Evolutionary conservation across 2,329 filamentous ascomycete species (phyloP).

Genomic region (Trichoderma brevicompactum): DNA sequence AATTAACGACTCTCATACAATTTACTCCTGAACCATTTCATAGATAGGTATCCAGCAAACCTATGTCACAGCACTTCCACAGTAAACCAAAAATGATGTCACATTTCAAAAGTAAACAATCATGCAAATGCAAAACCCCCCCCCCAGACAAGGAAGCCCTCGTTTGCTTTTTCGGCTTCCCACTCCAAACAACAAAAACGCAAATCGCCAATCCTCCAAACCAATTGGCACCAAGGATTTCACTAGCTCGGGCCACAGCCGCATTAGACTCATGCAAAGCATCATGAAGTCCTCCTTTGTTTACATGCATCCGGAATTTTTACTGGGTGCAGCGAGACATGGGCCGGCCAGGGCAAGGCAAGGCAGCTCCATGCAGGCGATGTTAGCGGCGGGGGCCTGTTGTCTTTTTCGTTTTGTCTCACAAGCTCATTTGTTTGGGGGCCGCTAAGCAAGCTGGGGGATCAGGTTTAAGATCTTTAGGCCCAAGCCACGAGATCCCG

Average conservation of each 20-base stretch:
- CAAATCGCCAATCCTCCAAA: not conserved
- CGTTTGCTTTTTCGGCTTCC: not conserved
- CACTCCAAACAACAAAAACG: not conserved
- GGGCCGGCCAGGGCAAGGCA: not conserved
- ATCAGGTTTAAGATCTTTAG: slow-evolving; percentile 4
- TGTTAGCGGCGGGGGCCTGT: not conserved
- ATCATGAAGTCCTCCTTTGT: slow-evolving; percentile 9
- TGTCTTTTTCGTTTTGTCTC: not conserved
- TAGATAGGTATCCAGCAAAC: not conserved
- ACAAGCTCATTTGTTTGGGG: not conserved
- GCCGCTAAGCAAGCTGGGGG: not conserved
- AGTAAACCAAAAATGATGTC: no score
- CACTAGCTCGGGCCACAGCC: slow-evolving; percentile 3
- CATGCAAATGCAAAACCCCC: no score
- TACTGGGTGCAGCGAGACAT: slow-evolving; percentile 18
- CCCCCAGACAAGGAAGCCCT: not conserved
- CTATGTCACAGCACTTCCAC: no score
- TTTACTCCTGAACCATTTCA: not conserved
- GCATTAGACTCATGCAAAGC: slow-evolving; percentile 26
- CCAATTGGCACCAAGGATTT: not conserved
- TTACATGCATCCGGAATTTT: slow-evolving; percentile 17
- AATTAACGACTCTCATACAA: not conserved
- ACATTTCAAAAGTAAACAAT: not conserved
- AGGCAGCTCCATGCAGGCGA: not conserved
- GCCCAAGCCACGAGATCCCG: slow-evolving; percentile 11